A percentile compares a stretch with the other conserved stretches of the same genome.
phyloP scores from a whole-genome alignment of 139 green algal species.

The Chlorella sorokiniana region DNA sequence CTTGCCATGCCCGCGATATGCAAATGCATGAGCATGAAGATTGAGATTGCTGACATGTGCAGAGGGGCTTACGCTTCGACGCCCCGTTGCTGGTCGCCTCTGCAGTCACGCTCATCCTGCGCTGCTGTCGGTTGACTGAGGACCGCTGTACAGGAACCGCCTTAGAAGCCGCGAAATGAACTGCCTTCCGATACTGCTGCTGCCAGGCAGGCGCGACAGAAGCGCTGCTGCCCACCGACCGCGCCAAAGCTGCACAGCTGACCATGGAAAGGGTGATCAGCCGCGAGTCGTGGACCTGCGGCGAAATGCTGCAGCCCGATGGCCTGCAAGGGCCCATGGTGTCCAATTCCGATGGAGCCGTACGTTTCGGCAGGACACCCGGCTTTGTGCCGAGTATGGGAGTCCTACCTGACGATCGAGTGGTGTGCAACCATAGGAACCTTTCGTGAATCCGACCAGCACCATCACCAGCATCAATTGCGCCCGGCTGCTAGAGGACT shows the following conservation, averaged over 20 bases:
- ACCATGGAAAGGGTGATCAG: not conserved
- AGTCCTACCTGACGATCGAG: no score
- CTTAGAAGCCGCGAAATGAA: not conserved
- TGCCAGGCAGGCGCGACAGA: not conserved
- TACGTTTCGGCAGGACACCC: no score
- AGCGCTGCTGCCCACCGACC: not conserved
- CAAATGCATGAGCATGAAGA: no score
- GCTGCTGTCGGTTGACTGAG: not conserved
- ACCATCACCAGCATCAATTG: no score
- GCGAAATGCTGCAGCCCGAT: no score
- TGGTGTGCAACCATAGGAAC: no score
- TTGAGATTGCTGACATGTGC: no score
- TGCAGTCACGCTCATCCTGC: not conserved
- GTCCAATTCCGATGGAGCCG: no score
- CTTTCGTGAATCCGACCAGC: no score
- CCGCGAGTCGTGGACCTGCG: not conserved
- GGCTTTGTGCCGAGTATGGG: no score
- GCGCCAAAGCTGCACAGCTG: not conserved
- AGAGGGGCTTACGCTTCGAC: constrained; percentile 7
- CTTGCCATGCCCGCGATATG: no score
- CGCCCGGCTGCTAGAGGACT: no score
- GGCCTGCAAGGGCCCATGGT: not conserved
- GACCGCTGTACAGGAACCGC: not conserved
- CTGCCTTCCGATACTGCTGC: not conserved
- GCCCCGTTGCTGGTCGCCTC: not conserved